Conservation (phyloP, 2,329 filamentous ascomycete species). For the Aspergillus quadricinctus region DNA sequence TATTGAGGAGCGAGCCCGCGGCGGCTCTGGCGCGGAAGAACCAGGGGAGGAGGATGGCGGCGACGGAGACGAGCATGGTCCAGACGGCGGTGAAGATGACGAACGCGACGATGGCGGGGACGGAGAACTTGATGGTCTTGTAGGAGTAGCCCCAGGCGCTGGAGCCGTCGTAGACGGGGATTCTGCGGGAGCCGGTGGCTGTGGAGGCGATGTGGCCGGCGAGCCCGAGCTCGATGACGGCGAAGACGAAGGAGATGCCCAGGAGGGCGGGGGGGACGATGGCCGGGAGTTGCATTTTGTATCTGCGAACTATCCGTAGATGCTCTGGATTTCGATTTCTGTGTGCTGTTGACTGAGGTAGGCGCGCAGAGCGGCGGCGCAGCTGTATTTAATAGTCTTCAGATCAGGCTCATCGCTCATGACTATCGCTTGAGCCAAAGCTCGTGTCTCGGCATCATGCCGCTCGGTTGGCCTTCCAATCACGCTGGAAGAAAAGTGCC, state of each 20-base stretch:
- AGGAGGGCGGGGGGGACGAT: conserved; percentile 22
- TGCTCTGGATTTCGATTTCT: too few relatives aligned
- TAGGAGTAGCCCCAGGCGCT: conserved; percentile 9
- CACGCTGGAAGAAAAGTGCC: not conserved
- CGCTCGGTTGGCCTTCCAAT: not conserved
- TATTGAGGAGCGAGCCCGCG: conserved; percentile 15
- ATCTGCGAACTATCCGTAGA: too few relatives aligned
- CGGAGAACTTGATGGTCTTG: conserved; percentile 6
- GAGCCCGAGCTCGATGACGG: conserved; percentile 27
- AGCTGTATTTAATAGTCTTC: not conserved
- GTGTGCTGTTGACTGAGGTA: too few relatives aligned
- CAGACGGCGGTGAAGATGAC: conserved; percentile 23
- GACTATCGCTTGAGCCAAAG: not conserved
- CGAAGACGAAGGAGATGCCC: conserved; percentile 19
- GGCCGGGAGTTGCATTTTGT: conserved; percentile 13
- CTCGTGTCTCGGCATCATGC: not conserved
- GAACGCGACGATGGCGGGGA: conserved; percentile 20
- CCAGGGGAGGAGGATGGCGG: conserved; percentile 19
- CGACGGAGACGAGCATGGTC: conserved; percentile 21
- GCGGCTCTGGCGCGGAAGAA: conserved; percentile 14
- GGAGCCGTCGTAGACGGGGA: not conserved
- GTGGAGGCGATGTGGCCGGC: conserved; percentile 14
- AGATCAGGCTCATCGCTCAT: not conserved
- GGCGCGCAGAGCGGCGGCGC: not conserved
- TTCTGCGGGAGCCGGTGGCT: conserved; percentile 2